Conservation (phyloP, 2,329 filamentous ascomycete genomes). For the Exophiala dermatitidis region DNA sequence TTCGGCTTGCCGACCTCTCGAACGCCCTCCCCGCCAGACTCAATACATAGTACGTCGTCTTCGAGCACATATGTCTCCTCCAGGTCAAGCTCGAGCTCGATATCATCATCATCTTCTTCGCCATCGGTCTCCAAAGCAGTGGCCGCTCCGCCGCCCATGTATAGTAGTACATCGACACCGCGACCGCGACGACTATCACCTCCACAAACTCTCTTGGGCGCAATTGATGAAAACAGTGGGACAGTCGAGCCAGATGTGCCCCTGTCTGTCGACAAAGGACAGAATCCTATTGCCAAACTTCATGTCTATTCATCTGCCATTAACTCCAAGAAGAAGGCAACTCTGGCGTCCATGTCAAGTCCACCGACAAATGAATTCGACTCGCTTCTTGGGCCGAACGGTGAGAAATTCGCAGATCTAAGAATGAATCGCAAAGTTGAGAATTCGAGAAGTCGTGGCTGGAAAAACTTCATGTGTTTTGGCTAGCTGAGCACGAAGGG, state of each 20-base stretch:
- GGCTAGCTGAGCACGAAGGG: not conserved
- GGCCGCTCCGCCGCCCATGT: constrained; percentile 3
- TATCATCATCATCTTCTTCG: constrained; percentile 6
- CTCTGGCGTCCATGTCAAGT: constrained; percentile 1
- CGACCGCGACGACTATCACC: constrained; percentile 9
- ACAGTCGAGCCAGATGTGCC: constrained; percentile 15
- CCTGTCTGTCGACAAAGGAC: constrained; percentile 6
- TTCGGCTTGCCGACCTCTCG: constrained; percentile 7
- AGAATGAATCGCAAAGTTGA: constrained; percentile 15
- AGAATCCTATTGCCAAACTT: constrained; percentile 14
- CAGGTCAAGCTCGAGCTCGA: constrained; percentile 3
- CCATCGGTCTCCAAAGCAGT: not conserved
- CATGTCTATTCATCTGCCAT: constrained; percentile 16
- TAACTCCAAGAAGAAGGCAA: constrained; percentile 10
- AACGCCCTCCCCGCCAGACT: constrained; percentile 14
- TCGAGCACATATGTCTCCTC: constrained; percentile 13
- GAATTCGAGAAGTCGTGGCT: constrained; percentile 1
- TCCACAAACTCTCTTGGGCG: constrained; percentile 15
- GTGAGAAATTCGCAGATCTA: constrained; percentile 19
- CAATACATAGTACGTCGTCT: constrained; percentile 11
- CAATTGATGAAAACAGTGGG: constrained; percentile 20
- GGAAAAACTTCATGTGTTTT: constrained; percentile 18
- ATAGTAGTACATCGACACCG: constrained; percentile 11
- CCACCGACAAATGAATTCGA: constrained; percentile 13
- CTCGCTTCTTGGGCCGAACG: constrained; percentile 12